A percentile compares a stretch with the other conserved stretches of the same genome.
These are phyloP conservation scores for Suillus hirtellus DNA, from an alignment of 768 basidiomycete species.

Conservation along the genomic window DNA sequence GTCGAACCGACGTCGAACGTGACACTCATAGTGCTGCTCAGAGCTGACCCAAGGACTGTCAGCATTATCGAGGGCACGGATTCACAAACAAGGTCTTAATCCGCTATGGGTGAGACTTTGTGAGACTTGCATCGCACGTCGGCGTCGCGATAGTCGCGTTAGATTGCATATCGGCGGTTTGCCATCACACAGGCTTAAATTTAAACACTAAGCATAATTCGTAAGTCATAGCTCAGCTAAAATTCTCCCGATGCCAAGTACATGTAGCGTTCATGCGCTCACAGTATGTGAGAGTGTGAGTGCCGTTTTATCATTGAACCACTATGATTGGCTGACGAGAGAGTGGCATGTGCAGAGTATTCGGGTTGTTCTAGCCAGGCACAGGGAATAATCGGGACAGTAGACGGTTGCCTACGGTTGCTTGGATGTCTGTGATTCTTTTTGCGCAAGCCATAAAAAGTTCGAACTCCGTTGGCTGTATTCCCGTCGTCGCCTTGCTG, in stretches of 20 bases:
- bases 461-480: constrained; percentile 35
- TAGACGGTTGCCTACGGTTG: neutral
- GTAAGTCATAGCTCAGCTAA: neutral
- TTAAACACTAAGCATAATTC: neutral
- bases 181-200: neutral
- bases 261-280: too few species aligned
- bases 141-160: neutral
- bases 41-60: neutral
- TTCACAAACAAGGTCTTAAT: neutral
- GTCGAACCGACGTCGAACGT: neutral
- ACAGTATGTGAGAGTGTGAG: too few species aligned
- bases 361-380: neutral
- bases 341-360: neutral
- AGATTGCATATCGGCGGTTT: neutral
- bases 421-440: neutral
- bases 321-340: neutral
- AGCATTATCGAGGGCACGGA: neutral
- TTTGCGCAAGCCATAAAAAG: constrained; percentile 5
- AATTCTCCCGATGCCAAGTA: neutral
- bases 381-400: neutral
- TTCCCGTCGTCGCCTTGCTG: neutral
- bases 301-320: neutral
- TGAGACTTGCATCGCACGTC: neutral
- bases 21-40: neutral
- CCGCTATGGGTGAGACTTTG: neutral